A percentile compares a stretch with the other conserved stretches of the same genome.
These are phyloP conservation scores for Yamadazyma oceani DNA, from an alignment of 1,139 yeast species.

Conservation along the genomic window DNA sequence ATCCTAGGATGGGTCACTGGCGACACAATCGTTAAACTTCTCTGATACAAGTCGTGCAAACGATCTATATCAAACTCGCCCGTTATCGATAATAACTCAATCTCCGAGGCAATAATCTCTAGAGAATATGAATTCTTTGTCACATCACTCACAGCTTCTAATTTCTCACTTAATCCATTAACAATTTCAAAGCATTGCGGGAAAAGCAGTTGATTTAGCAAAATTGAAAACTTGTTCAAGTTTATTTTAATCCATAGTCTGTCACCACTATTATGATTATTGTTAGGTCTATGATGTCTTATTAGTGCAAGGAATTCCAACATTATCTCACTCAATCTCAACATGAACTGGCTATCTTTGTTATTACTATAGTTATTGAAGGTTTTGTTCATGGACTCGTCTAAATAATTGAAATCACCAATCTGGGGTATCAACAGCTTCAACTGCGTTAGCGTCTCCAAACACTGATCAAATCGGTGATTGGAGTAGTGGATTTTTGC, in stretches of 20 bases:
- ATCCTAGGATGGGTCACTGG: conserved; percentile 78
- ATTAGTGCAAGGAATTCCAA: conserved; percentile 20
- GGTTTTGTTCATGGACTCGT: conserved; percentile 60
- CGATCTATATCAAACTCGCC: conserved; percentile 30
- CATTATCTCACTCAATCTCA: conserved; percentile 30
- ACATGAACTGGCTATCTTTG: conserved; percentile 27
- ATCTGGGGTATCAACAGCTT: conserved; percentile 26
- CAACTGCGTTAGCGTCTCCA: conserved; percentile 27
- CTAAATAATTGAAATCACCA: conserved; percentile 50
- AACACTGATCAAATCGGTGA: conserved; percentile 33
- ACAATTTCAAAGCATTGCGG: conserved; percentile 42
- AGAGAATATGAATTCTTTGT: conserved; percentile 48
- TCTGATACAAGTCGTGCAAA: conserved; percentile 49
- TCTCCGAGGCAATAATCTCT: conserved; percentile 67
- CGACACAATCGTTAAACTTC: conserved; percentile 49
- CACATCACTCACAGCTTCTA: conserved; percentile 42
- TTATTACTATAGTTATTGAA: conserved; percentile 45
- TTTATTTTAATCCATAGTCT: conserved; percentile 58
- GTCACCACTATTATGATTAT: conserved; percentile 15
- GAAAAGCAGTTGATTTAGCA: conserved; percentile 39
- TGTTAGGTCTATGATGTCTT: conserved; percentile 30
- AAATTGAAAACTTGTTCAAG: conserved; percentile 49
- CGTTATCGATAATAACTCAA: conserved; percentile 45
- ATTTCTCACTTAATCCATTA: conserved; percentile 36
- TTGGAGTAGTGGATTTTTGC: conserved; percentile 52